Percentiles rank a stretch among this genome's conserved stretches.
Evolutionary conservation across 2,329 filamentous ascomycete species (phyloP).

Genomic region (Aspergillus pseudoterreus): DNA sequence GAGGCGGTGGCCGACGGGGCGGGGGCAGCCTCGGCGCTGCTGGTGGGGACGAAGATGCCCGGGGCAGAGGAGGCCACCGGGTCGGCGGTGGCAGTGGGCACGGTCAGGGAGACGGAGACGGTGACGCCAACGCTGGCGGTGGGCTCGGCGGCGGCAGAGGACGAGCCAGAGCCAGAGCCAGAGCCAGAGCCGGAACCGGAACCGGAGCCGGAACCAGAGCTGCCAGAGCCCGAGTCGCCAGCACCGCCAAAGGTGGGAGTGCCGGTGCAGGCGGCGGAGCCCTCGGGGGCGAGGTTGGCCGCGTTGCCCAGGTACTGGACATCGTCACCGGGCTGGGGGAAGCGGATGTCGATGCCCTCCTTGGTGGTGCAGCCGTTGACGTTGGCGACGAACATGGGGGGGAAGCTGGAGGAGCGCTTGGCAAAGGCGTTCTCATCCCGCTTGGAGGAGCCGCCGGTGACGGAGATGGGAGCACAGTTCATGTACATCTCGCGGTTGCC

Average conservation of each 20-base stretch:
- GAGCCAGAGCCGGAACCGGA: slow-evolving; percentile 22
- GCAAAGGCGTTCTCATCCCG: slow-evolving; percentile 36
- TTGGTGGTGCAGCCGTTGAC: slow-evolving; percentile 57
- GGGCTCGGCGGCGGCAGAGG: background rate
- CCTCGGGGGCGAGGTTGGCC: slow-evolving; percentile 31
- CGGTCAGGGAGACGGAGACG: slow-evolving; percentile 1
- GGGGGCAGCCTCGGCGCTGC: slow-evolving; percentile 8
- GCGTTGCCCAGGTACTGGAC: slow-evolving; percentile 49
- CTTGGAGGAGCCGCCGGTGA: slow-evolving; percentile 54
- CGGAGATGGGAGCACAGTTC: slow-evolving; percentile 78
- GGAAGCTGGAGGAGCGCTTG: slow-evolving; percentile 59
- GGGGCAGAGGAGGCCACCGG: background rate
- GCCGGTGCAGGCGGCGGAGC: slow-evolving; percentile 28
- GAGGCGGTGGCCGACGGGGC: background rate
- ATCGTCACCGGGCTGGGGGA: slow-evolving; percentile 63
- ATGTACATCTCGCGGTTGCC: slow-evolving; percentile 98
- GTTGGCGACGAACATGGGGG: slow-evolving; percentile 74
- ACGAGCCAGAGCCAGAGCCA: slow-evolving; percentile 4
- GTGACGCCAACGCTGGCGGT: background rate
- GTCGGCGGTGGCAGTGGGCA: slow-evolving; percentile 1
- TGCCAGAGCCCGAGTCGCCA: slow-evolving; percentile 22
- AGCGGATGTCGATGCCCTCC: slow-evolving; percentile 58
- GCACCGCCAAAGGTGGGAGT: slow-evolving; percentile 30
- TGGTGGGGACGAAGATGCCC: slow-evolving; percentile 5
- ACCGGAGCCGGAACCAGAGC: slow-evolving; percentile 22